A percentile compares a stretch with the other conserved stretches of the same genome.
These are phyloP conservation scores for Rhexocercosporidium sp. DNA, from an alignment of 2,329 filamentous ascomycete species.

Conservation along the genomic window DNA sequence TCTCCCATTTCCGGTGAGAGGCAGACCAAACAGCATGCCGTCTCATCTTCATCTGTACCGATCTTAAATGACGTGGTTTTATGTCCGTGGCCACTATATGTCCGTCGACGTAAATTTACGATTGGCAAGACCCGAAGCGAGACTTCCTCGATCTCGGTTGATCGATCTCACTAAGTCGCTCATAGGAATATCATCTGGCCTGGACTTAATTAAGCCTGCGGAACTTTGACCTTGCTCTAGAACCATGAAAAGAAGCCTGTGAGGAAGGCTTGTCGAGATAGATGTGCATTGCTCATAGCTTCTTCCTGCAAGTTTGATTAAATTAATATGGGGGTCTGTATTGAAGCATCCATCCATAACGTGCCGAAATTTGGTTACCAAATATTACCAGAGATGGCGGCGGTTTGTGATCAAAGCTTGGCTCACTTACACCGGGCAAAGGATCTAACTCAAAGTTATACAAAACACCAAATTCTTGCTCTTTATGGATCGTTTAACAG, in stretches of 20 bases:
- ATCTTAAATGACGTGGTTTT: constrained; percentile 17
- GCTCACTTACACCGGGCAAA: constrained; percentile 5
- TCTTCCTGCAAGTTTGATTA: not conserved
- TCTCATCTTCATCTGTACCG: not conserved
- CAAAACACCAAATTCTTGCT: not conserved
- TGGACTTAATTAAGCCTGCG: constrained; percentile 4
- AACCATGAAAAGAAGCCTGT: constrained; percentile 7
- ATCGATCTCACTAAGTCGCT: not conserved
- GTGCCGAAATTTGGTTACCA: not conserved
- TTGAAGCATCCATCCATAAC: not conserved
- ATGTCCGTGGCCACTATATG: not conserved
- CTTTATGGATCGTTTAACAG: not conserved
- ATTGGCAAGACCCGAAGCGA: constrained; percentile 6
- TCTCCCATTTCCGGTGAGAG: not conserved
- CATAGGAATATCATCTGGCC: not conserved
- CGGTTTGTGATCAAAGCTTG: not conserved
- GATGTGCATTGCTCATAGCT: not conserved
- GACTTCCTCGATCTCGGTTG: not conserved
- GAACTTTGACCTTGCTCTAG: not conserved
- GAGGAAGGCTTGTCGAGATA: not conserved
- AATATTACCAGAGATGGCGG: not conserved
- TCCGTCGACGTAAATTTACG: not conserved
- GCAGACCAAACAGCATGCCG: constrained; percentile 6
- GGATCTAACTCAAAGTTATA: not conserved
- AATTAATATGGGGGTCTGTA: not conserved